These are phyloP conservation scores for Tephrocybe sp. DNA, from an alignment of 768 basidiomycete genomes.

Conservation along the genomic window DNA sequence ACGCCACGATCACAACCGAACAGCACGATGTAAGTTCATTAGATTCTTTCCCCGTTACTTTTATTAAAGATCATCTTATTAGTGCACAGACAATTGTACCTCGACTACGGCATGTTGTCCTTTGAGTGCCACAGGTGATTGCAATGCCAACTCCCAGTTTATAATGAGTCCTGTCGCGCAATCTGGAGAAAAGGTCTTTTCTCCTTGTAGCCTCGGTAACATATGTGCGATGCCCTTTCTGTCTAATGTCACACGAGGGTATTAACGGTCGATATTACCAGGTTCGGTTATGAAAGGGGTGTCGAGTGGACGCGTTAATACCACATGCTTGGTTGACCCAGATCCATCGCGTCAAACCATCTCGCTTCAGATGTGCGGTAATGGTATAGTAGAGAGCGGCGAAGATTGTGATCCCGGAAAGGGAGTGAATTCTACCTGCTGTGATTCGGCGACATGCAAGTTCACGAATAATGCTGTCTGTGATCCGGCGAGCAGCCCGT, in stretches of 20 bases:
- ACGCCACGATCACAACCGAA: constrained; percentile 16
- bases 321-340: constrained; percentile 69
- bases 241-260: not conserved
- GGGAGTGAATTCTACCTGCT: constrained; percentile 63
- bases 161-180: constrained; percentile 85
- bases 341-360: constrained; percentile 45
- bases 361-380: constrained; percentile 75
- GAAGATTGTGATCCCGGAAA: constrained; percentile 88
- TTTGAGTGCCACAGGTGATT: constrained; percentile 46
- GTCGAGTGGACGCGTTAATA: constrained; percentile 47
- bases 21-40: constrained; percentile 56
- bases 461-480: constrained; percentile 72
- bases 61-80: constrained; percentile 11
- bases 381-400: constrained; percentile 78
- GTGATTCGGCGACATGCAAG: constrained; percentile 74
- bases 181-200: constrained; percentile 66
- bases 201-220: constrained; percentile 80
- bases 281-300: constrained; percentile 64
- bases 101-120: constrained; percentile 68
- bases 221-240: constrained; percentile 55
- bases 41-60: constrained; percentile 4
- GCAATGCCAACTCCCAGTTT: constrained; percentile 65
- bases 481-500: constrained; percentile 73
- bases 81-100: constrained; percentile 71
- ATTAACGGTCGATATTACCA: constrained; percentile 21